Evolutionary conservation across 805 yeast species (phyloP), one percentile per base, ranked within the genome.

Genomic region (Blastobotrys mokoenaii): DNA sequence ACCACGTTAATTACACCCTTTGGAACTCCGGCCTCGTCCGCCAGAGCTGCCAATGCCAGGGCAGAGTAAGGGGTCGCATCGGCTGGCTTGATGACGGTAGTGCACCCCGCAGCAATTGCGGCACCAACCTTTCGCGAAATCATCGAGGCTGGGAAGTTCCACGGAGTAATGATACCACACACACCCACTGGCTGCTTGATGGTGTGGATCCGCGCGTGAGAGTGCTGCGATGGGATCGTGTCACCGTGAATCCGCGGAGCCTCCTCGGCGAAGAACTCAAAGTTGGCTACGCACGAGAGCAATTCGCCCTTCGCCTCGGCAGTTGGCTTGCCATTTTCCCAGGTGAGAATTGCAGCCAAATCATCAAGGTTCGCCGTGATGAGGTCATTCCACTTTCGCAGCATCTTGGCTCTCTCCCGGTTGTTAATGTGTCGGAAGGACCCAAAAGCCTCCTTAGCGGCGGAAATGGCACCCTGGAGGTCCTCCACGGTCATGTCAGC

Each of bases 131-230:
- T 82, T 52, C 88, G 68, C 4, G 87, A 73, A 49, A 81, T 79
- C 89, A 82, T 82, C 11, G 89, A 85, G 17, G 78, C 65, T 2
- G 94, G 94, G 63, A 84, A 84, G 63, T 84, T 84, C 93, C 93
- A 84, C 2, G 93, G 93, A 2, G 90, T 81, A 55, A 84, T 61
- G 44, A 84, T 76, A 8, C 88, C 89, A 54, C 84, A 82, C 1
- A 82, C 88, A 6, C 94, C 94, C 41, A 84, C 68, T n/a, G 94
- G 90, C 60, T 82, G 87, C 54, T 77, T 74, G 48, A 77, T 53
- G 3, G 86, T 69, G 45, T 80, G 53, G 48, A 83, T 77, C 48
- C 80, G 70, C 40, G 61, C 57, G 20, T 65, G 52, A 1, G 73
- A 60, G 48, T 65, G 68, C 43, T 73, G 67, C 2, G 86, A 74